Conservation (phyloP, 805 yeast genomes). For the Candida sakaeoensis region DNA sequence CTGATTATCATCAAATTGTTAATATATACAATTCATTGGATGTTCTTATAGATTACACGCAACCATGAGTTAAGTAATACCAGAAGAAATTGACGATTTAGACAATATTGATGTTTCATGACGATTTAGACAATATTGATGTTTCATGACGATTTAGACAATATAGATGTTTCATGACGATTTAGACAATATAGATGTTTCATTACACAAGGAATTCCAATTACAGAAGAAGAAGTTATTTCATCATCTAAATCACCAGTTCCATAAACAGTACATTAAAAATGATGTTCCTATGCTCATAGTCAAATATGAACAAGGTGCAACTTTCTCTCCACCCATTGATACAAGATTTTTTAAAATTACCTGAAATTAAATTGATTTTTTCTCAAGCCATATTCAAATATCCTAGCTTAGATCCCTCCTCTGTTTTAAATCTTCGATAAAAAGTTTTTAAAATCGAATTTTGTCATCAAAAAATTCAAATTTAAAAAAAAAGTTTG, state of each 20-base stretch:
- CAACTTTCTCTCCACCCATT: not conserved
- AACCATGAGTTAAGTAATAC: no score
- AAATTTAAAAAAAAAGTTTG: no score
- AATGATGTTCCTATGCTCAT: not conserved
- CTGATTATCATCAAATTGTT: no score
- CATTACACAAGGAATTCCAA: not conserved
- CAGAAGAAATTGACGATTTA: no score
- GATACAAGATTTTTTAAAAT: not conserved
- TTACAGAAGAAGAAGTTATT: no score
- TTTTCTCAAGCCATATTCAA: not conserved
- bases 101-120: no score
- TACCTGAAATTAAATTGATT: not conserved
- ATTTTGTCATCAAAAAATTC: no score
- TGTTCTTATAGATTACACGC: no score
- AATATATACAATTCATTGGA: no score
- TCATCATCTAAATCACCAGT: not conserved
- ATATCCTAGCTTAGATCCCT: not conserved
- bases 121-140: no score
- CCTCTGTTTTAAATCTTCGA: not conserved
- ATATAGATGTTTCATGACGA: not conserved
- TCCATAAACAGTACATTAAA: not conserved
- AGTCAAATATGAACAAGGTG: not conserved
- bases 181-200: no score
- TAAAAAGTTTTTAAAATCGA: not conserved
- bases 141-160: no score